Evolutionary conservation across 306 rosid genomes (phyloP), one percentile per base, ranked within the genome.

Genomic region (Leucaena leucocephala): DNA sequence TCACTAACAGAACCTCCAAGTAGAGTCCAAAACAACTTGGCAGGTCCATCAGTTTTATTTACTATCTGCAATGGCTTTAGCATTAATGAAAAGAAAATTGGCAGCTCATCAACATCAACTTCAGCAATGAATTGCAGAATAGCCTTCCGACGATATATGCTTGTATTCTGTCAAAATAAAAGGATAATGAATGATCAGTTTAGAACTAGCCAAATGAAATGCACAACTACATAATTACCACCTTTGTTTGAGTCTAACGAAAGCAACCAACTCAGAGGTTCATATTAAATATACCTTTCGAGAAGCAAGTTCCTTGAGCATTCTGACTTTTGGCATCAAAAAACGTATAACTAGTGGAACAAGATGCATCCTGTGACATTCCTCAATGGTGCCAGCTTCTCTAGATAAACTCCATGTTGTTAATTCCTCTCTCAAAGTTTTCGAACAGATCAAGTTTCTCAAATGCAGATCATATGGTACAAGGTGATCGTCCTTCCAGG

Each of bases 291-390:
- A 36, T 83, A 92, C 98, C 97, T 95, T 95, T 78, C 92, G 91
- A 40, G 97, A 91, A 45, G 93, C 95, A 78, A 87, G 90, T 78
- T 89, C 88, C 87, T 92, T 95, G 84, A 92, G 80, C 79, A 90
- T 95, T 76, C 98, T 88, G 74, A 92, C 90, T 87, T 88, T 95
- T 34, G 98, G 97, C 90, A 92, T 89, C 88, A 95, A 83, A 76
- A 95, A 84, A 59, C 87, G 96, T 75, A 90, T 92, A 82, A 89
- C 92, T 55, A 92, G 7, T 42, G 98, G 98, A 78, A 95, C 87
- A 68, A 95, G 85, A 78, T 80, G 55, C 81, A 83, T 76, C 77
- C 98, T 86, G 86, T 95, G 97, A 44, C 85, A 75, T 68, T 88
- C 94, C 82, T 89, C 88, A 81, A 92, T 85, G 42, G 66, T 82